phyloP scores from a whole-genome alignment of 164 flowering plant genomes.

The Berberis thunbergii region DNA sequence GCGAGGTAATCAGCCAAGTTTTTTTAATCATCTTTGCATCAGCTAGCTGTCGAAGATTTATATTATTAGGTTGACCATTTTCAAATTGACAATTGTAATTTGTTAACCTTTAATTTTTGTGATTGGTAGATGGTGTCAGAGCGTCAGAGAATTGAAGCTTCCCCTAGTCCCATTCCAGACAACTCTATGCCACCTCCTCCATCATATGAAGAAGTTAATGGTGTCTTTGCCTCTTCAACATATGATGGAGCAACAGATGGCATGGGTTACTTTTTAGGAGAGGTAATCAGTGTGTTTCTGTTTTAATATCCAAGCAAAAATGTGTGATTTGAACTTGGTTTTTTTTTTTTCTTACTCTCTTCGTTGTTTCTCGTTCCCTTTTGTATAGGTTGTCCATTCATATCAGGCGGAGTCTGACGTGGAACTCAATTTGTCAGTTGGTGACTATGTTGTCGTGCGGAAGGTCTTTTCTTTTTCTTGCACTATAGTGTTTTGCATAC shows the following conservation, averaged over 20 bases:
- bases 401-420: conserved; percentile 59
- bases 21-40: background rate
- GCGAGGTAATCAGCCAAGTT: conserved; percentile 38
- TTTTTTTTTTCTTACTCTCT: background rate
- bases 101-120: background rate
- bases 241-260: conserved; percentile 42
- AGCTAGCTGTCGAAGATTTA: background rate
- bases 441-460: conserved; percentile 67
- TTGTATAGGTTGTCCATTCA: conserved; percentile 60
- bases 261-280: conserved; percentile 76
- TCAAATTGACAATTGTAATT: no score
- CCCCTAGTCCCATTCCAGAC: conserved; percentile 4
- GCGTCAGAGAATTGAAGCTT: conserved; percentile 8
- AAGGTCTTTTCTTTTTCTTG: conserved; percentile 40
- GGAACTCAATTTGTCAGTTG: conserved; percentile 56
- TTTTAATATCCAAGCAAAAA: background rate
- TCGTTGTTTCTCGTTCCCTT: background rate
- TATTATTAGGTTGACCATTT: no score
- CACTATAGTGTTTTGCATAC: background rate
- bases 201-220: conserved; percentile 53
- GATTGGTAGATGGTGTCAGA: conserved; percentile 51
- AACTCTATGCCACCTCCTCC: conserved; percentile 6
- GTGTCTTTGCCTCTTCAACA: conserved; percentile 39
- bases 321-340: background rate
- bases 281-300: conserved; percentile 32